Evolutionary conservation across 257 asterid genomes (phyloP), one percentile per base, ranked within the genome.

Genomic region (Dorcoceras hygrometricum): DNA sequence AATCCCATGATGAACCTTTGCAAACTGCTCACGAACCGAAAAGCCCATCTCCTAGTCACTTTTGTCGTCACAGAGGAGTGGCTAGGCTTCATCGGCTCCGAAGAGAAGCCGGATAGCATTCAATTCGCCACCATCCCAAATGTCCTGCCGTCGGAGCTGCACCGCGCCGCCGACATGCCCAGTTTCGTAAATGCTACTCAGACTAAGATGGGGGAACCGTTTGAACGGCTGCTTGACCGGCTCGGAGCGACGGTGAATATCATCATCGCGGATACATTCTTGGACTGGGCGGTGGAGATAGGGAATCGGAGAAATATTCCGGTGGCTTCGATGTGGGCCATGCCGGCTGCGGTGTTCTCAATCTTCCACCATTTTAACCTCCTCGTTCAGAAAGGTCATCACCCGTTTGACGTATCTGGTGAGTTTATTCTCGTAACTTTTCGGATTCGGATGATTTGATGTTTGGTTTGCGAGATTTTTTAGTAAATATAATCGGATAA

Each of bases 111-210:
- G 25, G 73, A 63, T 9, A 81, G 76, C 43, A 18, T 80, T 64
- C 71, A 75, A 6, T 83, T 82, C 11, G 72, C 73, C 3, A 67
- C 87, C 0, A 71, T 82, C 8, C 87, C 83, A 0, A 84, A 86
- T 69, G 88, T 84, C 18, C 34, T 89, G 20, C 96, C 88, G 32
- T 81, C 90, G 8, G 90, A 84, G 76, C 69, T 2, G 82, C n/a
- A 5, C 84, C 91, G 16, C 88, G 83, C 27, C 74, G 77, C 0
- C 0, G 91, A 84, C 62, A 7, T 65, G 4, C 0, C 0, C 0
- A 83, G 56, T 23, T 87, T 84, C 76, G 0, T 11, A 18, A 22
- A 7, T 39, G 89, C 86, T 0, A 71, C 66, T 9, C 0, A 32
- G 68, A 70, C 79, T 24, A 79, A 79, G 7, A 59, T 84, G 82